Evolutionary conservation across 2,329 filamentous ascomycete genomes (phyloP), one percentile per base, ranked within the genome.

Genomic region (Aphanoascus verrucosus): DNA sequence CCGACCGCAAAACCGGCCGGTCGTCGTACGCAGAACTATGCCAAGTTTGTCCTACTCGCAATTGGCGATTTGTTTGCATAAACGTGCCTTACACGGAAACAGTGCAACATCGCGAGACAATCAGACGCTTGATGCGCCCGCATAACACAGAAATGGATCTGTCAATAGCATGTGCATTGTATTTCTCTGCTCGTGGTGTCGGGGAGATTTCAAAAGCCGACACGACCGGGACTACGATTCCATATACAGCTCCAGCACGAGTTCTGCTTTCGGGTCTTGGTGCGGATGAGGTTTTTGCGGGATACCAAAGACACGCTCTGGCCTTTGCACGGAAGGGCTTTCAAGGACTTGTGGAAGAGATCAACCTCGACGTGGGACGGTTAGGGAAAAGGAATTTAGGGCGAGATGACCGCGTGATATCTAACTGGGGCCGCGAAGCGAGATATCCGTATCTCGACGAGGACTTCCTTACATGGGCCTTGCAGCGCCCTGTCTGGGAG

Each of bases 121-220:
- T 98, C 17, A 78, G 90, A 37, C 77, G 80, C 1, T 74, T 98
- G 15, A 96, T 98, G 67, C 77, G 85, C 60, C 93, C 93, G 0
- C 93, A 98, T 69, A 91, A 95, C 60, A 98, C 93, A 0, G 93
- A 98, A 69, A 98, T 98, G 93, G 93, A 98, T 63, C 76, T 98
- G 0, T 98, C 93, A 2, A 98, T 98, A 61, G 86, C 87, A 0
- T 85, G 80, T 61, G 93, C 93, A 0, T 75, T 98, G n/a, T 97
- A 96, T 68, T 98, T 98, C 72, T 89, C 93, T 5, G 84, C 91
- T 0, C 80, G 88, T 38, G 91, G 89, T 0, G 67, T 72, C 49
- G 88, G 84, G 0, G 59, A 67, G 15, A 72, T 75, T 38, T 19
- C 57, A 32, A 71, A 71, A 52, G 64, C 59, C 11, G 55, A 60